Percentiles rank a stretch among this genome's conserved stretches.
phyloP scores from a whole-genome alignment of 805 yeast species.

The Schwanniomyces yamadae region DNA sequence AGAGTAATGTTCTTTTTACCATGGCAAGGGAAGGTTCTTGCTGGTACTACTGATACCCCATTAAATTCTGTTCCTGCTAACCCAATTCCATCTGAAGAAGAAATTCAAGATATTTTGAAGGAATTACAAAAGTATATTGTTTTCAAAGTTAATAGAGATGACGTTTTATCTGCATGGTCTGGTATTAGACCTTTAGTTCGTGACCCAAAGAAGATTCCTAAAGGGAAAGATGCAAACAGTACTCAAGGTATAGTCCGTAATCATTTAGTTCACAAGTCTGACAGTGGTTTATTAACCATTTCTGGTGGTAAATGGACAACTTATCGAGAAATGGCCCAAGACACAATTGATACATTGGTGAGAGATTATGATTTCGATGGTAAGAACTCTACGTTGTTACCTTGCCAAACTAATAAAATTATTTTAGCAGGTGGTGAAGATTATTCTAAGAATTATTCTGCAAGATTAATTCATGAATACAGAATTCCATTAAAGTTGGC shows the following conservation, averaged over 20 bases:
- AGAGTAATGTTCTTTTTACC: constrained; percentile 96
- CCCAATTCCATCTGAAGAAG: constrained; percentile 86
- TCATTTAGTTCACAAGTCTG: constrained; percentile 73
- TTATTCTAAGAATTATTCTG: constrained; percentile 70
- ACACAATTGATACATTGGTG: constrained; percentile 76
- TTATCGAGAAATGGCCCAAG: constrained; percentile 96
- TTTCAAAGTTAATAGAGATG: constrained; percentile 85
- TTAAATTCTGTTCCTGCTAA: constrained; percentile 64
- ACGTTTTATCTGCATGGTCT: constrained; percentile 93
- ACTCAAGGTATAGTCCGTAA: constrained; percentile 92
- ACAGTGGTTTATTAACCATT: constrained; percentile 77
- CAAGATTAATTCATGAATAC: constrained; percentile 79
- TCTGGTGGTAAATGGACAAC: constrained; percentile 99
- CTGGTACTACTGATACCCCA: constrained; percentile 96
- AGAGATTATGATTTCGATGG: constrained; percentile 40
- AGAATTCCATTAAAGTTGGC: constrained; percentile 72
- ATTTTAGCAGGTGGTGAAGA: constrained; percentile 79
- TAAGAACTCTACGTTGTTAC: constrained; percentile 25
- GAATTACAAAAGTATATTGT: constrained; percentile 89
- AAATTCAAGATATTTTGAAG: constrained; percentile 79
- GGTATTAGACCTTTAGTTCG: constrained; percentile 94
- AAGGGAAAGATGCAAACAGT: constrained; percentile 38
- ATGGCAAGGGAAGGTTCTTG: constrained; percentile 95
- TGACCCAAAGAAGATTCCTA: constrained; percentile 61
- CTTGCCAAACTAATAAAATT: constrained; percentile 54